Percentiles rank a stretch among this genome's conserved stretches.
These are phyloP conservation scores for Pythium dissimile DNA, from an alignment of 352 stramenopile species.

Conservation along the genomic window DNA sequence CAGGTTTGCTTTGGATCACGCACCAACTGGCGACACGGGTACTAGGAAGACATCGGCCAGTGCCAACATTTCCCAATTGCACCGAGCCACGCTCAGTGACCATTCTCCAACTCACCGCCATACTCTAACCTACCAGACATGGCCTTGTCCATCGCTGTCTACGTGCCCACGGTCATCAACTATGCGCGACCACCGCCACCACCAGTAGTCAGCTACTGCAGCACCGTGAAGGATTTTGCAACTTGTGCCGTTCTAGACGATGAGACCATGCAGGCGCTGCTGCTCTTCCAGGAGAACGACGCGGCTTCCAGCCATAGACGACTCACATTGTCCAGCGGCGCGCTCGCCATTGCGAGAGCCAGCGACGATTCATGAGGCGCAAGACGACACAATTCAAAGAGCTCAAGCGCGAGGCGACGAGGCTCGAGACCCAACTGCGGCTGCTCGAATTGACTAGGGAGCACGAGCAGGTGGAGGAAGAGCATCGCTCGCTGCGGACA, in stretches of 20 bases:
- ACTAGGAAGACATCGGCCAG: no score
- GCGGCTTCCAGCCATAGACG: background rate
- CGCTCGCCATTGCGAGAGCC: background rate
- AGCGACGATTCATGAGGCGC: slow-evolving; percentile 3
- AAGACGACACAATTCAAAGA: background rate
- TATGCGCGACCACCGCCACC: no score
- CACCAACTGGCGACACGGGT: no score
- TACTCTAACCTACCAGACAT: no score
- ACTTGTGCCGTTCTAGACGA: background rate
- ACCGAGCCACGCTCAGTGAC: no score
- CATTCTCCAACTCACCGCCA: no score
- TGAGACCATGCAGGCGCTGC: background rate
- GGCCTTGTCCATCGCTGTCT: no score
- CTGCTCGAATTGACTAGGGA: background rate
- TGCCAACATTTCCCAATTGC: no score
- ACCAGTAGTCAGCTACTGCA: no score
- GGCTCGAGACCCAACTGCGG: background rate
- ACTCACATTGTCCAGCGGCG: background rate
- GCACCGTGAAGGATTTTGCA: no score
- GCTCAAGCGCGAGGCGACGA: background rate
- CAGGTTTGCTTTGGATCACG: no score
- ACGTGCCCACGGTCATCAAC: no score
- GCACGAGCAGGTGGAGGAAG: background rate
- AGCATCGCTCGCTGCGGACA: background rate
- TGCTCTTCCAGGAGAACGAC: background rate